Percentiles rank a stretch among this genome's conserved stretches.
Conservation (phyloP, 2,329 filamentous ascomycete species). For the Bertia moriformis region DNA sequence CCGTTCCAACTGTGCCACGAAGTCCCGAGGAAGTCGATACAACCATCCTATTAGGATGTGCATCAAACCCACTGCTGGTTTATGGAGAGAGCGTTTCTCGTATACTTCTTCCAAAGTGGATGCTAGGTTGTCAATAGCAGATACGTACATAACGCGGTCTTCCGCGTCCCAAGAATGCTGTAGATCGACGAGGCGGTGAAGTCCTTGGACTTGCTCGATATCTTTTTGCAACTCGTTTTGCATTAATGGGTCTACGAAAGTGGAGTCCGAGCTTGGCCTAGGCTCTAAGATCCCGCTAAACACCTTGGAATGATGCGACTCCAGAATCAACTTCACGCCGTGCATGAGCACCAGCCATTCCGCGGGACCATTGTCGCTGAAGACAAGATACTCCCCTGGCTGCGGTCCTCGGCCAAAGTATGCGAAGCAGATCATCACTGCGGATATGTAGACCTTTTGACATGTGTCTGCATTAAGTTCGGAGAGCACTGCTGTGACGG, state of each 20-base stretch:
- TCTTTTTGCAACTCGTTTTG: not conserved
- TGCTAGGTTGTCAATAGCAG: not conserved
- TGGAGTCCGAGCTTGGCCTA: too few relatives aligned
- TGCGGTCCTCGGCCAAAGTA: constrained; percentile 16
- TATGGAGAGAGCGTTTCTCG: not conserved
- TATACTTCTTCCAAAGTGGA: not conserved
- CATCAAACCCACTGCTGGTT: constrained; percentile 8
- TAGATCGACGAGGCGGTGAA: not conserved
- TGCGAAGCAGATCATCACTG: constrained; percentile 14
- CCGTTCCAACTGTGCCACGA: constrained; percentile 5
- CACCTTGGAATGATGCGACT: constrained; percentile 6
- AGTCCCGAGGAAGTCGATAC: constrained; percentile 10
- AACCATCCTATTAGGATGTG: constrained; percentile 13
- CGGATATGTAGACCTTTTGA: constrained; percentile 15
- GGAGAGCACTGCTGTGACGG: constrained; percentile 12
- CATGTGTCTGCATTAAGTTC: constrained; percentile 12
- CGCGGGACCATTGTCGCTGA: constrained; percentile 11
- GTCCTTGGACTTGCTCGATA: not conserved
- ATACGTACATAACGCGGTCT: not conserved
- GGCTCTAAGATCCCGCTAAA: constrained; percentile 11
- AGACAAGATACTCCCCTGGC: constrained; percentile 15
- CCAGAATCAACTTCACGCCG: constrained; percentile 11
- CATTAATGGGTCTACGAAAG: not conserved
- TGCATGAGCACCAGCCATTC: constrained; percentile 16
- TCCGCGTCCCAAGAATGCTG: not conserved